Evolutionary conservation across 768 basidiomycete genomes (phyloP), one percentile per base, ranked within the genome.

Genomic region (Auriscalpium microsporum): DNA sequence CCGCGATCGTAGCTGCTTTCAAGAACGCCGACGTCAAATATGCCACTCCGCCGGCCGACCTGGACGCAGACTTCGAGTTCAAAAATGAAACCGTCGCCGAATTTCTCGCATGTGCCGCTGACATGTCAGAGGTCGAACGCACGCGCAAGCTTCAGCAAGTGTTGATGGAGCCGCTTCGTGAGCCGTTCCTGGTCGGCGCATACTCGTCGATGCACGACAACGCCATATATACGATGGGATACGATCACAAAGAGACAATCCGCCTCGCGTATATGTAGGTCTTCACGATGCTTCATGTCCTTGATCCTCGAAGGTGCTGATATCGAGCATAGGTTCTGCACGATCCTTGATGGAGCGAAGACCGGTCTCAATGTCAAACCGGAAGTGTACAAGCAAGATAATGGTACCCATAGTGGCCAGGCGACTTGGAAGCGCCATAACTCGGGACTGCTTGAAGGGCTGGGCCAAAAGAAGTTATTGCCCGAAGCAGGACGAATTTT

Each of bases 301-400:
- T 33, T 5, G 16, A 21, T 37, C 17, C 44, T 35, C 13, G 28
- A 14, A 3, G 49, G 10, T 53, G 44, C 28, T 52, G 44, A 17
- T 47, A 17, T 8, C 23, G 19, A 19, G 17, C 47, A 16, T 48
- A 76, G 78, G 71, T 79, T 80, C 65, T 70, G 78, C 56, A 75
- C 74, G 44, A 71, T 79, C 10, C 74, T 87, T 1, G 85, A 87
- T 60, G 78, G 79, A 1, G 61, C 76, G 8, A 87, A 87, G 60
- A 81, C 80, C 8, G 85, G 85, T 0, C 71, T 77, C 50, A 70
- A 68, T 1, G 72, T 86, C 40, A 62, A 63, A 7, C 65, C 63
- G 0, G 62, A 69, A 0, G 63, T 72, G 14, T 64, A 72, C n/a
- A 55, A 54, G 13, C 47, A 23, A 16, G 58, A 62, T 8, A 52